These are phyloP conservation scores for Naematelia encephala DNA, from an alignment of 768 basidiomycete genomes.

Conservation along the genomic window DNA sequence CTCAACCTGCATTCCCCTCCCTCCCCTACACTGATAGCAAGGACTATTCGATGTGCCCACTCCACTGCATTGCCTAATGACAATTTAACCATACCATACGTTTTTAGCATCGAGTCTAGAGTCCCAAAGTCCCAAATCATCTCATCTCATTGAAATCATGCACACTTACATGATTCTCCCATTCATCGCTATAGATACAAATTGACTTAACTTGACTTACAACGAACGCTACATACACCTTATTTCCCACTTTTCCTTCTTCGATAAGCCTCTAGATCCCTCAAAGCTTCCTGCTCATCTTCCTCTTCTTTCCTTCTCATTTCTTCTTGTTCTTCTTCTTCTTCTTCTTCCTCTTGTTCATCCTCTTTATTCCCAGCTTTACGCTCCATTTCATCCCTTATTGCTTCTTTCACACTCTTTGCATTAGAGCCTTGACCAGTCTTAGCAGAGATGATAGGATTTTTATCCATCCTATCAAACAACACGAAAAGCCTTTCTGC, in stretches of 20 bases:
- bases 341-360: slow-evolving; percentile 14
- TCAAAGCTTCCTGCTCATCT: slow-evolving; percentile 38
- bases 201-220: not conserved
- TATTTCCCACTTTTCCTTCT: slow-evolving; percentile 19
- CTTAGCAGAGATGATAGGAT: slow-evolving; percentile 39
- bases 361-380: slow-evolving; percentile 1
- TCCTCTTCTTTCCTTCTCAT: slow-evolving; percentile 22
- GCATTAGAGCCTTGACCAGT: slow-evolving; percentile 21
- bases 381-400: slow-evolving; percentile 39
- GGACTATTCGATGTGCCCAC: no score
- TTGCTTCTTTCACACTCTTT: slow-evolving; percentile 60
- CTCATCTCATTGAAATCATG: not conserved
- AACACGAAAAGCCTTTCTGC: slow-evolving; percentile 87
- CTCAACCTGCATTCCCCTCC: no score
- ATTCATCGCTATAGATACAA: not conserved
- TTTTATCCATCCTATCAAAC: slow-evolving; percentile 81
- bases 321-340: slow-evolving; percentile 20
- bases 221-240: no score
- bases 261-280: slow-evolving; percentile 39
- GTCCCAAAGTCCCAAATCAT: not conserved
- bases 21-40: no score
- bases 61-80: no score
- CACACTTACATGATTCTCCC: not conserved
- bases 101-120: no score
- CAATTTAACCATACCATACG: no score